phyloP scores from a whole-genome alignment of 1,284 basidiomycete genomes.

The Trametes versicolor region DNA sequence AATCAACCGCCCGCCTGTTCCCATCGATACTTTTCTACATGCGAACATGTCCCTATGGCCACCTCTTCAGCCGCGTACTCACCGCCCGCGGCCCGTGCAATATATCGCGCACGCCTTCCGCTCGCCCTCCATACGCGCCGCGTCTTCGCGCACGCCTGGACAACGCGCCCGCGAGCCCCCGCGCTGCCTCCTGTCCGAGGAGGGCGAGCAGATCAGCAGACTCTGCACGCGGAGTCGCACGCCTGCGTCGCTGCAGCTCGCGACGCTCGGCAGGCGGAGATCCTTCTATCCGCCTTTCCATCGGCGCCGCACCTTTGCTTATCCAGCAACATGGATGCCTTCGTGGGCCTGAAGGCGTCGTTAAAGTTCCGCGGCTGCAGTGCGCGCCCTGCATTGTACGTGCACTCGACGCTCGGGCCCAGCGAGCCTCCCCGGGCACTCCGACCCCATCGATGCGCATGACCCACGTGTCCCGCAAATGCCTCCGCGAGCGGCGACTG shows the following conservation, averaged over 20 bases:
- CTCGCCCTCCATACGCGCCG: background rate
- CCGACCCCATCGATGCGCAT: conserved; percentile 22
- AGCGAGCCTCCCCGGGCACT: background rate
- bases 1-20: conserved; percentile 27
- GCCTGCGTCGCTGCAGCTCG: conserved; percentile 17
- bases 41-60: background rate
- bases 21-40: conserved; percentile 28
- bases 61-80: background rate
- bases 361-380: conserved; percentile 12
- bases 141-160: background rate
- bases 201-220: conserved; percentile 23
- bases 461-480: conserved; percentile 21
- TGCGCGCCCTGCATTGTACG: conserved; percentile 10
- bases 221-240: conserved; percentile 24
- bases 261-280: conserved; percentile 27
- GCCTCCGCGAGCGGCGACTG: conserved; percentile 23
- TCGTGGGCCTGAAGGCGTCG: background rate
- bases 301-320: conserved; percentile 24
- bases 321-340: conserved; percentile 18
- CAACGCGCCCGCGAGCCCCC: background rate
- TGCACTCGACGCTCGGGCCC: conserved; percentile 7
- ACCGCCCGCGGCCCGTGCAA: background rate
- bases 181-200: conserved; percentile 2
- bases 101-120: background rate
- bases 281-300: conserved; percentile 31